Conservation (phyloP, 2,329 filamentous ascomycete species). For the Ophiocordyceps australis region DNA sequence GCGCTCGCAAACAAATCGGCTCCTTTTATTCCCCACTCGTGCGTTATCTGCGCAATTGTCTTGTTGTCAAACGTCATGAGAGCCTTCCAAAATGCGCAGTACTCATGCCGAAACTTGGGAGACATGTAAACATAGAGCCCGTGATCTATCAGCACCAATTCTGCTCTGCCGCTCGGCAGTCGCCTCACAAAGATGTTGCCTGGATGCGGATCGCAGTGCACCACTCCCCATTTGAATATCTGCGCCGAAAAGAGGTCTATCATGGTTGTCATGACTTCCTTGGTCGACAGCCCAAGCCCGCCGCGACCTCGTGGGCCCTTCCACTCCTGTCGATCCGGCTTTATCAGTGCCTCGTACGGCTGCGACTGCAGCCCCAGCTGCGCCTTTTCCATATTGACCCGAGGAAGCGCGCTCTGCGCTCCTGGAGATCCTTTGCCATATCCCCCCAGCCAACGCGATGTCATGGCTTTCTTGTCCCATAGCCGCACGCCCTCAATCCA, state of each 20-base stretch:
- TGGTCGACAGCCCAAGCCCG: conserved; percentile 65
- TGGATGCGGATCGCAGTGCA: conserved; percentile 94
- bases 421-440: conserved; percentile 63
- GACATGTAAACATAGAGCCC: conserved; percentile 89
- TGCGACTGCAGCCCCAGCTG: conserved; percentile 28
- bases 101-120: conserved; percentile 67
- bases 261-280: conserved; percentile 92
- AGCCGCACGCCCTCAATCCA: conserved; percentile 93
- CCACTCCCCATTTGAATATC: conserved; percentile 91
- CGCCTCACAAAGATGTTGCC: conserved; percentile 94
- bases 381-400: conserved; percentile 26
- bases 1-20: conserved; percentile 83
- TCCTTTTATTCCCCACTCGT: conserved; percentile 73
- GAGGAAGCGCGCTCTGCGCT: conserved; percentile 43
- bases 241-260: conserved; percentile 92
- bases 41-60: conserved; percentile 54
- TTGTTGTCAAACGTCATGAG: conserved; percentile 86
- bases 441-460: conserved; percentile 60
- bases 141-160: conserved; percentile 93
- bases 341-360: conserved; percentile 42
- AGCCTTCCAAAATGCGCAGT: conserved; percentile 82
- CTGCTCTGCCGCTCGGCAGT: conserved; percentile 60
- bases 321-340: conserved; percentile 69
- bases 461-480: conserved; percentile 79
- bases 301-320: conserved; percentile 53